Percentiles rank a stretch among this genome's conserved stretches.
Conservation (phyloP, 2,329 filamentous ascomycete species). For the Claviceps humidiphila region DNA sequence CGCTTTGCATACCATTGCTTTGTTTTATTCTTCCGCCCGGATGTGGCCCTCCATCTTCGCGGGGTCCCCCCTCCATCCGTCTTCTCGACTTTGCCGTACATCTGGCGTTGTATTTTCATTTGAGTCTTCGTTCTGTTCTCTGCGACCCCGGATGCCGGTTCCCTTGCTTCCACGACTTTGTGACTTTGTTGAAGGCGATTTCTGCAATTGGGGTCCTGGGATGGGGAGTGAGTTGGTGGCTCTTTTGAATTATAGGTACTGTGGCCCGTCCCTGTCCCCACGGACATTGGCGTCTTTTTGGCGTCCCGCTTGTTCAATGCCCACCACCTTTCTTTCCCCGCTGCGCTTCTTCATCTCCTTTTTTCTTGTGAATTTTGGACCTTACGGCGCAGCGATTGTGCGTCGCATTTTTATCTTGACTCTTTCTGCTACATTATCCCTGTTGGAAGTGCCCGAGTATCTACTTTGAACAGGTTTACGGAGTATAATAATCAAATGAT, state of each 20-base stretch:
- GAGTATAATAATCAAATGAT: too few relatives aligned
- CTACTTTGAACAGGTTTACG: background rate
- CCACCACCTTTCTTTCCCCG: background rate
- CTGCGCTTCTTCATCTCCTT: background rate
- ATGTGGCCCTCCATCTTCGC: background rate
- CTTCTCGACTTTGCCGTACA: background rate
- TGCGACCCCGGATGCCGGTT: background rate
- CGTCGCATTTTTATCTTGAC: background rate
- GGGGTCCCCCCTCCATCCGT: background rate
- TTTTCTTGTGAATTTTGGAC: background rate
- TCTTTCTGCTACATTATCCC: background rate
- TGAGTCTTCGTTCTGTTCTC: background rate
- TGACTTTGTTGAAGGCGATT: background rate
- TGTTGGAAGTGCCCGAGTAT: background rate
- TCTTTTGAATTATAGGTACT: constrained; percentile 4
- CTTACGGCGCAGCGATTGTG: background rate
- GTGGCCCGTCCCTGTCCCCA: constrained; percentile 2
- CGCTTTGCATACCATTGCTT: background rate
- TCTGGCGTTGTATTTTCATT: background rate
- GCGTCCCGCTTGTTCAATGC: background rate
- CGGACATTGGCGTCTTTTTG: constrained; percentile 4
- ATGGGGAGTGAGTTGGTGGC: constrained; percentile 4
- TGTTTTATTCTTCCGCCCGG: background rate
- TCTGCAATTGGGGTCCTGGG: background rate
- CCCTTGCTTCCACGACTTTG: background rate